Conservation (phyloP, 2,329 filamentous ascomycete species). For the Arthrobotrys pseudoclavata region DNA sequence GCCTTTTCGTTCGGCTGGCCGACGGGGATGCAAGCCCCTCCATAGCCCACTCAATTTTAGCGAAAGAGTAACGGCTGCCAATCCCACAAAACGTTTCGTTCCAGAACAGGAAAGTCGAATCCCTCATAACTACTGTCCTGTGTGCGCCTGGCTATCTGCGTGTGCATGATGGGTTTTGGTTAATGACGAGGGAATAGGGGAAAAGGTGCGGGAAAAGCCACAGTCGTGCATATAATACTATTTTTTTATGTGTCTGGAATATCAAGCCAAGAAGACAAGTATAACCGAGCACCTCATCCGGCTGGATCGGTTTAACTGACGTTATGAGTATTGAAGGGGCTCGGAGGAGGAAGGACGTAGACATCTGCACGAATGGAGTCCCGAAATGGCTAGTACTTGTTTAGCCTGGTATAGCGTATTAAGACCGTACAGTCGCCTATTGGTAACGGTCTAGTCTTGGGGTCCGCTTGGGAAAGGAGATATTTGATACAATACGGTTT, state of each 20-base stretch:
- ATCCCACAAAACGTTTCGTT: background rate
- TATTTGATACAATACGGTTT: conserved; percentile 2
- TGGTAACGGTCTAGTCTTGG: conserved; percentile 9
- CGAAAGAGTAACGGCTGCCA: conserved; percentile 20
- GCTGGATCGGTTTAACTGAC: conserved; percentile 5
- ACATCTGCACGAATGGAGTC: background rate
- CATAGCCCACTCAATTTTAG: conserved; percentile 9
- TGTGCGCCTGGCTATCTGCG: conserved; percentile 17
- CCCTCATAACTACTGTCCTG: background rate
- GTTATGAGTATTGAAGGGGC: background rate
- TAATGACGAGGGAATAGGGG: background rate
- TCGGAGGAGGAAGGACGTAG: conserved; percentile 2
- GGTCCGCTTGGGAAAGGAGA: conserved; percentile 16
- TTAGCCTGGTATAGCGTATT: conserved; percentile 16
- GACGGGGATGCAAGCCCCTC: conserved; percentile 22
- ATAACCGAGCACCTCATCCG: conserved; percentile 31
- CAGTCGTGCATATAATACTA: conserved; percentile 5
- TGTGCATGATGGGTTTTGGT: background rate
- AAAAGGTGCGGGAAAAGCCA: conserved; percentile 1
- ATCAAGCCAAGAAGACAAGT: conserved; percentile 6
- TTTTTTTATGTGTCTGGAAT: background rate
- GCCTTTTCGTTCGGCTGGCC: conserved; percentile 1
- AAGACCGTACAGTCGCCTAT: conserved; percentile 6
- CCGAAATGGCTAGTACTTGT: conserved; percentile 1
- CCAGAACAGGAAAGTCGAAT: conserved; percentile 38